These are phyloP conservation scores for Fusarium incarnatum DNA, from an alignment of 2,329 filamentous ascomycete species.

Conservation along the genomic window DNA sequence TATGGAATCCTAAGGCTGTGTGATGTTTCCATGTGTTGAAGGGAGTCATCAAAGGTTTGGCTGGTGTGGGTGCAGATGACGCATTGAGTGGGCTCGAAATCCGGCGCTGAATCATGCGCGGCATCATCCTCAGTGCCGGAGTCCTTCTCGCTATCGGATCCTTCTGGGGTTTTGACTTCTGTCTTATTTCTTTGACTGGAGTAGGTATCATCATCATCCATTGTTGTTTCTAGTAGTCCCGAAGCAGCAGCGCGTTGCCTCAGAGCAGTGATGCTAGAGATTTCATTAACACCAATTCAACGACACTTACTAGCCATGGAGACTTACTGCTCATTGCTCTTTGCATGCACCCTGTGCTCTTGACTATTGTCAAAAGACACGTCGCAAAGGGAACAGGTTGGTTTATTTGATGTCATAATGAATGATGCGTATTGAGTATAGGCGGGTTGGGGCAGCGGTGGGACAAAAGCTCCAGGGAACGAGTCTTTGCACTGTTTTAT, in stretches of 20 bases:
- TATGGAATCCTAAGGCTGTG: constrained; percentile 61
- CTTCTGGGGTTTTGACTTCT: neutral
- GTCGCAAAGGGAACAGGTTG: constrained; percentile 9
- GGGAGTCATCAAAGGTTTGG: constrained; percentile 51
- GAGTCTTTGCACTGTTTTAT: neutral
- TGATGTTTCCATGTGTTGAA: constrained; percentile 61
- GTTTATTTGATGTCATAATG: neutral
- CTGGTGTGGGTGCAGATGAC: constrained; percentile 56
- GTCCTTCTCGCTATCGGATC: neutral
- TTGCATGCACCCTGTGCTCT: constrained; percentile 20
- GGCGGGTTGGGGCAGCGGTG: neutral
- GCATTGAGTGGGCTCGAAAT: constrained; percentile 51
- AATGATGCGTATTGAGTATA: neutral
- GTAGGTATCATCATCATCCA: neutral
- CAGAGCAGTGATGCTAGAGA: neutral
- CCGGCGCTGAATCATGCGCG: neutral
- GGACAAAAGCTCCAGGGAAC: neutral
- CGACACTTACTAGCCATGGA: rapidly evolving
- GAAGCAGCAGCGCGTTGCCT: constrained; percentile 6
- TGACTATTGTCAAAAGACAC: constrained; percentile 12
- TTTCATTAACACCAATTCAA: neutral
- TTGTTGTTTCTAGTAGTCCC: neutral
- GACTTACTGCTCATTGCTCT: constrained; percentile 19
- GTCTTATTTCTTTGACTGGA: neutral
- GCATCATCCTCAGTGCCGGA: neutral